Evolutionary conservation across 352 stramenopile genomes (phyloP).

Genomic region (Globisporangium perplexum): DNA sequence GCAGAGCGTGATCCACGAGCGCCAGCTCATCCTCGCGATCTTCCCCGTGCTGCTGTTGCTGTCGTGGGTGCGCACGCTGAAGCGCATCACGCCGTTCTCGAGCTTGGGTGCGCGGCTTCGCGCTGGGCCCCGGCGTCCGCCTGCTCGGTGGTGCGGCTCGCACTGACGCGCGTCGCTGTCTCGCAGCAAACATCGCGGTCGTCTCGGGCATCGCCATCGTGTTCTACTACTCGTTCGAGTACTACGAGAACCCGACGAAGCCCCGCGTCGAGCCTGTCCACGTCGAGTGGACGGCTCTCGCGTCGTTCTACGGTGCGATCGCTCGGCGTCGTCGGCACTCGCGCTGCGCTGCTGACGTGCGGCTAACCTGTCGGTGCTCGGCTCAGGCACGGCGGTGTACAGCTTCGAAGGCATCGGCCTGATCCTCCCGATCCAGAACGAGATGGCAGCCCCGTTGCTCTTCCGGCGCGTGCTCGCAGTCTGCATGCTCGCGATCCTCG

Average conservation of each 20-base stretch:
- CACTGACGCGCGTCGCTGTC: not conserved
- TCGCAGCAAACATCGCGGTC: constrained; percentile 59
- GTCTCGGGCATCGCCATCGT: constrained; percentile 67
- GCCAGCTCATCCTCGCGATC: constrained; percentile 71
- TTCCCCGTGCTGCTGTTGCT: constrained; percentile 64
- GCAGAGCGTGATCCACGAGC: constrained; percentile 55
- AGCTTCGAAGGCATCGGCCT: constrained; percentile 78
- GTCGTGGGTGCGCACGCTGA: constrained; percentile 71
- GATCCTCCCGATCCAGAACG: constrained; percentile 75
- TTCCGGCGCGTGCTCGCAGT: constrained; percentile 50
- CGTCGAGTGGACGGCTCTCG: constrained; percentile 35
- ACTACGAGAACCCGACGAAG: constrained; percentile 32
- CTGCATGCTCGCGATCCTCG: constrained; percentile 64
- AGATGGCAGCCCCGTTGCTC: constrained; percentile 49
- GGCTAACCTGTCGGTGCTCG: not conserved
- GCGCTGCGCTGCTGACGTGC: not conserved
- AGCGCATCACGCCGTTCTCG: constrained; percentile 73
- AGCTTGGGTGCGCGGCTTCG: constrained; percentile 35
- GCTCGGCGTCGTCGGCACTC: too few relatives aligned
- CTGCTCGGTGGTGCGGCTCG: not conserved
- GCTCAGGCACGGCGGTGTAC: constrained; percentile 62
- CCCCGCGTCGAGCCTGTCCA: constrained; percentile 15
- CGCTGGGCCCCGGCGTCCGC: too few relatives aligned
- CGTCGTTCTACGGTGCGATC: constrained; percentile 64
- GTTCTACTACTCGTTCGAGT: constrained; percentile 76